phyloP scores from a whole-genome alignment of 2,329 filamentous ascomycete genomes.

The Alternaria sp. region DNA sequence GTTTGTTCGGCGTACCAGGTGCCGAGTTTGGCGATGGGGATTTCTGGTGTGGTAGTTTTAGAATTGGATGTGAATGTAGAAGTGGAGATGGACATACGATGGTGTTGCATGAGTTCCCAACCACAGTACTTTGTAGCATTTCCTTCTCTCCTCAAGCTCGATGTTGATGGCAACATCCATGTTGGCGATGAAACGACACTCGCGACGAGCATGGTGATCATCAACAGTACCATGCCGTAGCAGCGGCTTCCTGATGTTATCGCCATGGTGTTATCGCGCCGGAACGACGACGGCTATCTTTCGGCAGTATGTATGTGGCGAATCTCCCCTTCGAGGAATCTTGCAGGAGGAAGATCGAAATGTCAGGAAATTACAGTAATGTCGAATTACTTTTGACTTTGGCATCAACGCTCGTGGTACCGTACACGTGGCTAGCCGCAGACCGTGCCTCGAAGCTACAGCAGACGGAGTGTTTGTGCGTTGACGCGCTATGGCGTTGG shows the following conservation, averaged over 20 bases:
- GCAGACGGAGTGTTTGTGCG: conserved; percentile 2
- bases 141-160: background rate
- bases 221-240: background rate
- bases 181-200: background rate
- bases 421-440: conserved; percentile 16
- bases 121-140: conserved; percentile 1
- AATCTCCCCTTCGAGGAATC: background rate
- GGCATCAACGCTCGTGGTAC: background rate
- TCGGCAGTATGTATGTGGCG: background rate
- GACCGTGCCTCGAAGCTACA: conserved; percentile 5
- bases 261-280: background rate
- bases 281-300: background rate
- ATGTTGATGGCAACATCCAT: background rate
- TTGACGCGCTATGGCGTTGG: background rate
- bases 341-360: background rate
- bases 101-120: conserved; percentile 19
- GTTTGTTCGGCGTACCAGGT: conserved; percentile 18
- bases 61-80: background rate
- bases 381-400: background rate
- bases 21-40: conserved; percentile 18
- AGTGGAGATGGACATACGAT: background rate
- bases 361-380: background rate
- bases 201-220: background rate
- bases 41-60: conserved; percentile 3
- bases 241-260: background rate